These are phyloP conservation scores for Aureoboletus auriporus DNA, from an alignment of 768 basidiomycete genomes.

Conservation along the genomic window DNA sequence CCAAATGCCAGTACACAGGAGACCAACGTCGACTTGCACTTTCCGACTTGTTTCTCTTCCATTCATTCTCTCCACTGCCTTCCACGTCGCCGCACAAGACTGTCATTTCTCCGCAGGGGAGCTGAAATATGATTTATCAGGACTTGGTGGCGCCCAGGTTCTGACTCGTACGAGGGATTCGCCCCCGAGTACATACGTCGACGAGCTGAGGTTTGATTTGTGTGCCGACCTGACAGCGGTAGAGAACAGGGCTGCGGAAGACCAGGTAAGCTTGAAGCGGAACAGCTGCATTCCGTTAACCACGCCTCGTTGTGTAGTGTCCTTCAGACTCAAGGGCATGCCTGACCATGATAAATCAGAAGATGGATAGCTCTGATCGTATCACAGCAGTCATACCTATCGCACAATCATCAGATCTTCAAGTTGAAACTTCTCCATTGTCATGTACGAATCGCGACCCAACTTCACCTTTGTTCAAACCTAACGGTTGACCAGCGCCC, in stretches of 20 bases:
- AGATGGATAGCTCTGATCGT: conserved; percentile 50
- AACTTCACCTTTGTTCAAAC: background rate
- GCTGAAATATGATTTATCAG: conserved; percentile 56
- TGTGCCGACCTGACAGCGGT: conserved; percentile 54
- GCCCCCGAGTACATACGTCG: conserved; percentile 61
- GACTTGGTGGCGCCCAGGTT: conserved; percentile 48
- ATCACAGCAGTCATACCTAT: conserved; percentile 76
- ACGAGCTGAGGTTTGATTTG: conserved; percentile 62
- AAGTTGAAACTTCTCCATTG: conserved; percentile 24
- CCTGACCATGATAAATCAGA: conserved; percentile 63
- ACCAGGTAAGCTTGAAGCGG: conserved; percentile 56
- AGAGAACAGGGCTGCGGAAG: conserved; percentile 45
- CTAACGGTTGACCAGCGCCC: conserved; percentile 37
- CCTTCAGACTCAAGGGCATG: conserved; percentile 67
- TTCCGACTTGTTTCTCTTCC: conserved; percentile 8
- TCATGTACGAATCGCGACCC: conserved; percentile 34
- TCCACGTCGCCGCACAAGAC: conserved; percentile 36
- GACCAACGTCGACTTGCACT: conserved; percentile 1
- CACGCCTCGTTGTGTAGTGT: conserved; percentile 46
- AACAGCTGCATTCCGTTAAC: conserved; percentile 1
- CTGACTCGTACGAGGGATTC: conserved; percentile 48
- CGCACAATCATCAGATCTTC: conserved; percentile 37
- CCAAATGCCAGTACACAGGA: conserved; percentile 22
- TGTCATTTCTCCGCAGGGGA: conserved; percentile 44
- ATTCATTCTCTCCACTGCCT: conserved; percentile 18